Evolutionary conservation across 2,329 filamentous ascomycete species (phyloP).

Genomic region (Pestalotiopsis sp.): DNA sequence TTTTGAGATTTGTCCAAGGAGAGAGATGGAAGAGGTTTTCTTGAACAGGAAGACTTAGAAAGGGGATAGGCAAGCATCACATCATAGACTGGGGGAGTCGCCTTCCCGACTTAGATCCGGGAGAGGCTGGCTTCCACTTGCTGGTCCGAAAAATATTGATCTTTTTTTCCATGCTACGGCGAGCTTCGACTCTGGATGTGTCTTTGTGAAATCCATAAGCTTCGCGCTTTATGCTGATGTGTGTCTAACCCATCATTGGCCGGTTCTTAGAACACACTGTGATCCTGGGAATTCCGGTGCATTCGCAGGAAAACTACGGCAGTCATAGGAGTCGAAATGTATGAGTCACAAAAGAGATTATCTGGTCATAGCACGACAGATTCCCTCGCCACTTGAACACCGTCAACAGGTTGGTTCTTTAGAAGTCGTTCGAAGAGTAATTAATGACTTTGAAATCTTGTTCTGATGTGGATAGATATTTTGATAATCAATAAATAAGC

Average conservation of each 20-base stretch:
- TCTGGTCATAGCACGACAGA: too few relatives aligned
- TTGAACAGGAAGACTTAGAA: not conserved
- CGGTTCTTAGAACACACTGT: too few relatives aligned
- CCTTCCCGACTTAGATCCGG: not conserved
- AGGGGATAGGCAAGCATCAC: not conserved
- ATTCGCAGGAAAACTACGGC: too few relatives aligned
- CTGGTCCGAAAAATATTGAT: not conserved
- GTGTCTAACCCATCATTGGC: too few relatives aligned
- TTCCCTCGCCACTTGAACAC: too few relatives aligned
- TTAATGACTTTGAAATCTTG: not conserved
- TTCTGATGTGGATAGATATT: constrained; percentile 7
- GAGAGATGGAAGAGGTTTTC: not conserved
- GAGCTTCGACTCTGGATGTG: not conserved
- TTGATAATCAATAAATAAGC: not conserved
- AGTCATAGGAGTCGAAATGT: too few relatives aligned
- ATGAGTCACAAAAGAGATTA: too few relatives aligned
- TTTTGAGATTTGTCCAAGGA: not conserved
- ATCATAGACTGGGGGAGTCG: not conserved
- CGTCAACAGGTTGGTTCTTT: too few relatives aligned
- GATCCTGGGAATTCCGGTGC: too few relatives aligned
- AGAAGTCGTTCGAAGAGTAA: not conserved
- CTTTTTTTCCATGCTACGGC: not conserved
- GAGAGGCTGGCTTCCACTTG: not conserved
- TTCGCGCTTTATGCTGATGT: too few relatives aligned
- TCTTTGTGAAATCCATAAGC: not conserved